Evolutionary conservation across 2,329 filamentous ascomycete species (phyloP).

Genomic region (Pyrenochaeta sp.): DNA sequence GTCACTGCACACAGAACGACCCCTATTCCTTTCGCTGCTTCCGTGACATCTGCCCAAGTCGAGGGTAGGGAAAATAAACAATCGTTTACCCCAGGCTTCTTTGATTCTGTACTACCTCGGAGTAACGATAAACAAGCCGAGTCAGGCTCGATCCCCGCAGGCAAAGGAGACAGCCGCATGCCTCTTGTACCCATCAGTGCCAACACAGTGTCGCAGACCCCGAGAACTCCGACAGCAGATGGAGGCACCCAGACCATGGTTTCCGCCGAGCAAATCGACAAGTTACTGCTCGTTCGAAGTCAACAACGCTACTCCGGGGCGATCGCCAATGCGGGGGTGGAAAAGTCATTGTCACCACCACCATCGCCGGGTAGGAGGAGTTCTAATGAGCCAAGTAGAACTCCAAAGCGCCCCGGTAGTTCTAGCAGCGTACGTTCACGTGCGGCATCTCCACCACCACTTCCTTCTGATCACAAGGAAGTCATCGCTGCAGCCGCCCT

Average conservation of each 20-base stretch:
- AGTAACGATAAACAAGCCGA: slow-evolving; percentile 45
- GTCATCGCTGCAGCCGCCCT: slow-evolving; percentile 80
- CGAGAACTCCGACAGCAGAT: slow-evolving; percentile 63
- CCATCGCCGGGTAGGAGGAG: slow-evolving; percentile 46
- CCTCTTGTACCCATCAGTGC: slow-evolving; percentile 34
- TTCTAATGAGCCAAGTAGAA: slow-evolving; percentile 39
- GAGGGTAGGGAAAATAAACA: slow-evolving; percentile 19
- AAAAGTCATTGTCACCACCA: slow-evolving; percentile 42
- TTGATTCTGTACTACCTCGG: slow-evolving; percentile 57
- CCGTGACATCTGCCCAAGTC: slow-evolving; percentile 22
- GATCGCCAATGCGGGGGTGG: slow-evolving; percentile 38
- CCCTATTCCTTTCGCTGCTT: slow-evolving; percentile 14
- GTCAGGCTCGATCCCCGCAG: slow-evolving; percentile 1
- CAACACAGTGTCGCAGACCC: slow-evolving; percentile 33
- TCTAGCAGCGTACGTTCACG: slow-evolving; percentile 70
- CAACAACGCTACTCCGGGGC: slow-evolving; percentile 34
- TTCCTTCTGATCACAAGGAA: slow-evolving; percentile 84
- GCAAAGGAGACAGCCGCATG: slow-evolving; percentile 25
- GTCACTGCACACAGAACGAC: slow-evolving; percentile 38
- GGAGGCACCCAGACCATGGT: slow-evolving; percentile 83
- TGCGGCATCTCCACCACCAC: slow-evolving; percentile 68
- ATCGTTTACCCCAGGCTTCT: slow-evolving; percentile 50
- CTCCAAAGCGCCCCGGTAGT: slow-evolving; percentile 71
- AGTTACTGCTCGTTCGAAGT: slow-evolving; percentile 69
- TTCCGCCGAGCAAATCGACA: slow-evolving; percentile 83